Base-by-base conservation (phyloP, 2,329 filamentous ascomycete species). In the Cercospora sesami region DNA sequence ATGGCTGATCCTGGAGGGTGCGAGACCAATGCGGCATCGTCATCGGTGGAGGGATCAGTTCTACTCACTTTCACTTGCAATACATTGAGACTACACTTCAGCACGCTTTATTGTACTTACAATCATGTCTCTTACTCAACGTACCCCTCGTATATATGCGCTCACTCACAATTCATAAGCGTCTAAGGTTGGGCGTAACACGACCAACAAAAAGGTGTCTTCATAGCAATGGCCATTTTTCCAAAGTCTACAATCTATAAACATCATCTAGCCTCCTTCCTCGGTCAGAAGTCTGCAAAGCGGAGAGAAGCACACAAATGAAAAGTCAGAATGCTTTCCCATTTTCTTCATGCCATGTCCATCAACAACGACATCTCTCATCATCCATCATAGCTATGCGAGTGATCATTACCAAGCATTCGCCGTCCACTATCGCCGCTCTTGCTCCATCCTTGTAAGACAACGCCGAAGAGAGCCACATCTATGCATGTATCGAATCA, bases 381-480 rank as follows among this genome's bases (percentile, higher is more conserved):
- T 55, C 61, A 55, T 63, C 30, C 45, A 51, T 55, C 61, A 63
- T 57, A 57, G 61, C 61, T 63, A 67, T 69, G 67, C 63, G 59
- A 60, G 55, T 68, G 33, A 26, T 69, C 70, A 68, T 68, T 60
- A 69, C 61, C 70, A 68, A 64, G 63, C 66, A 66, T 53, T 55
- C 53, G 42, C 60, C 57, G 16, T 42, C 48, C 57, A 33, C 57
- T 51, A 18, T 51, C 60, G 28, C 57, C 62, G 21, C 23, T 26
- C 18, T 55, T 55, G 48, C 48, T 55, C 23, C 48, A 55, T 55
- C 48, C 48, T 53, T 55, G 48, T 30, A 59, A 65, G 63, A 66
- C 16, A n/a, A 42, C 69, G 57, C 58, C 69, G 51, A 28, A 36
- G 28, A 67, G 45, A 30, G 36, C 57, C 60, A 45, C 58, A 60